Percentiles rank a stretch among this genome's conserved stretches.
Evolutionary conservation across 1,139 yeast genomes (phyloP).

Genomic region (Diutina ranongensis): DNA sequence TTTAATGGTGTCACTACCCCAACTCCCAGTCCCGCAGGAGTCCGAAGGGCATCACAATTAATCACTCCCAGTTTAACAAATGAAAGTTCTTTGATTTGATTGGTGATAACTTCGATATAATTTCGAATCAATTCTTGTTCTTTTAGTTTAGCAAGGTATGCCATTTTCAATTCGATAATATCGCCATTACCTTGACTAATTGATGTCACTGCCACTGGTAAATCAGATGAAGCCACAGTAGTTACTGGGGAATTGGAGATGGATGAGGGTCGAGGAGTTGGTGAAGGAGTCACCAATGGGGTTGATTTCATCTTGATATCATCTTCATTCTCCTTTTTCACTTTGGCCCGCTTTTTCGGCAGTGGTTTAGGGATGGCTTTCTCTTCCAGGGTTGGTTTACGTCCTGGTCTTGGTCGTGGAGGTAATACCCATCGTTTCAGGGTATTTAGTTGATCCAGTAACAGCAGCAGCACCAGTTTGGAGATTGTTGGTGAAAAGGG

Average conservation of each 20-base stretch:
- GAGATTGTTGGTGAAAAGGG: background rate
- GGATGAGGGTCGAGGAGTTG: too few species aligned
- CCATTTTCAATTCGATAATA: slow-evolving; percentile 9
- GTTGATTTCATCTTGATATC: background rate
- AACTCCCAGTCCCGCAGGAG: slow-evolving; percentile 9
- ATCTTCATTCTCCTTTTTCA: slow-evolving; percentile 4
- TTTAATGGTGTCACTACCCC: slow-evolving; percentile 5
- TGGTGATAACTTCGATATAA: slow-evolving; percentile 32
- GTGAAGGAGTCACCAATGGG: background rate
- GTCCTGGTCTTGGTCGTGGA: slow-evolving; percentile 53
- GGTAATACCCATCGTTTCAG: slow-evolving; percentile 55
- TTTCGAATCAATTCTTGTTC: slow-evolving; percentile 35
- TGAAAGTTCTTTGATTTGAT: slow-evolving; percentile 34
- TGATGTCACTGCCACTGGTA: background rate
- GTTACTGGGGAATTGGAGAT: too few species aligned
- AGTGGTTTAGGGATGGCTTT: slow-evolving; percentile 6
- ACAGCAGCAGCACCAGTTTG: slow-evolving; percentile 2
- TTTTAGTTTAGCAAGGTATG: slow-evolving; percentile 28
- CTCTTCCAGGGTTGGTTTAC: slow-evolving; percentile 26
- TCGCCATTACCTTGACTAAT: background rate
- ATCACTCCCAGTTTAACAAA: slow-evolving; percentile 38
- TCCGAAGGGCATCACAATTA: slow-evolving; percentile 30
- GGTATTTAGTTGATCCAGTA: slow-evolving; percentile 22
- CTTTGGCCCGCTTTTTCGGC: slow-evolving; percentile 7
- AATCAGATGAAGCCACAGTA: background rate